phyloP scores from a whole-genome alignment of 2,329 filamentous ascomycete species.

The Cladosporium sp. region DNA sequence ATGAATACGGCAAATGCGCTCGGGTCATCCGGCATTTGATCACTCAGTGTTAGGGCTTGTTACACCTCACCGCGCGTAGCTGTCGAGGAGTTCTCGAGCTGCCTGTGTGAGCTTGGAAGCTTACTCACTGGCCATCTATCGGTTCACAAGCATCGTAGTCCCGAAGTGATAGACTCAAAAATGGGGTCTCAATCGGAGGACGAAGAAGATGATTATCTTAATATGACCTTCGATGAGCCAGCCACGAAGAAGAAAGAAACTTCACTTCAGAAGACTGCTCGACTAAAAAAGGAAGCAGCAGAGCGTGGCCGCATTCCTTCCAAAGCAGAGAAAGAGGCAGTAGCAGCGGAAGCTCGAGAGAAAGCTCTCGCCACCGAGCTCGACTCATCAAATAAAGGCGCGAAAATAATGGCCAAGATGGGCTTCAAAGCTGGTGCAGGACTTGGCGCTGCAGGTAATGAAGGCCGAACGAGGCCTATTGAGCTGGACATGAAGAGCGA shows the following conservation, averaged over 20 bases:
- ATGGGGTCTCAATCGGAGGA: slow-evolving; percentile 38
- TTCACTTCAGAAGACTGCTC: slow-evolving; percentile 56
- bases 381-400: slow-evolving; percentile 60
- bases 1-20: not conserved
- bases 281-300: slow-evolving; percentile 56
- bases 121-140: not conserved
- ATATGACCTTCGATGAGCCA: slow-evolving; percentile 79
- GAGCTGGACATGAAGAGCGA: slow-evolving; percentile 72
- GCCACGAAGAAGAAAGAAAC: slow-evolving; percentile 52
- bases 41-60: too few species aligned
- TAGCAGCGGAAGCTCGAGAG: slow-evolving; percentile 69
- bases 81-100: not conserved
- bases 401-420: slow-evolving; percentile 95
- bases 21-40: too few species aligned
- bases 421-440: slow-evolving; percentile 75
- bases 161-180: not conserved
- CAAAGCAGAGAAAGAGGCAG: slow-evolving; percentile 75
- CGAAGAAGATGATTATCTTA: slow-evolving; percentile 95
- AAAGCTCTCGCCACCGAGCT: slow-evolving; percentile 71
- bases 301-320: slow-evolving; percentile 63
- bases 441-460: slow-evolving; percentile 59
- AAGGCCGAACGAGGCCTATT: slow-evolving; percentile 65
- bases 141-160: not conserved
- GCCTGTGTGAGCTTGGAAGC: not conserved
- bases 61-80: not conserved